Evolutionary conservation across 2,329 filamentous ascomycete genomes (phyloP).

Genomic region (Diaporthe helianthi): DNA sequence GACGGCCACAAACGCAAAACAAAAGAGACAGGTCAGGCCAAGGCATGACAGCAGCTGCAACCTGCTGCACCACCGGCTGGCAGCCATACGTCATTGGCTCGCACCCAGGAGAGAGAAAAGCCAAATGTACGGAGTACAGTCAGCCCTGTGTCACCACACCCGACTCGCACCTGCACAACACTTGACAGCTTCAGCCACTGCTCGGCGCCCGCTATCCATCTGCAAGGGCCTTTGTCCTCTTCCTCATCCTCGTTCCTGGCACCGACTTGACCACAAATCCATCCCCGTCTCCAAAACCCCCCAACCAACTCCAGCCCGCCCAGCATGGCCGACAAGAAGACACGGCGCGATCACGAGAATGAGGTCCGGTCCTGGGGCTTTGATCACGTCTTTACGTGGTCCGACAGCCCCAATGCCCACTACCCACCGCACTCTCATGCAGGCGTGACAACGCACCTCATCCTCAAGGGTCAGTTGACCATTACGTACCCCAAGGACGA

Average conservation of each 20-base stretch:
- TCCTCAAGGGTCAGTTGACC: constrained; percentile 69
- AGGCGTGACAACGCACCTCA: constrained; percentile 72
- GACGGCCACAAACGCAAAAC: neutral
- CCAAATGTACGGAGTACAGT: neutral
- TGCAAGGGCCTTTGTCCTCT: neutral
- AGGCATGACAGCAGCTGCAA: constrained; percentile 1
- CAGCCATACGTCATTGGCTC: constrained; percentile 11
- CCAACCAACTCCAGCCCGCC: neutral
- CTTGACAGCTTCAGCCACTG: constrained; percentile 1
- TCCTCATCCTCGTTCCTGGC: neutral
- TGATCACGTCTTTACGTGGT: constrained; percentile 73
- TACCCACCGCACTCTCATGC: constrained; percentile 72
- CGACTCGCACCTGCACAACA: neutral
- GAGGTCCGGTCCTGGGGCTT: constrained; percentile 76
- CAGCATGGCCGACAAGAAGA: constrained; percentile 41
- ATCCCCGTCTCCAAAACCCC: neutral
- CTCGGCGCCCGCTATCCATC: neutral
- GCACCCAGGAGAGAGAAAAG: neutral
- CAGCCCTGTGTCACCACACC: constrained; percentile 15
- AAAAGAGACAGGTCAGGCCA: neutral
- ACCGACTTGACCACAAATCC: neutral
- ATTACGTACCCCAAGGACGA: constrained; percentile 70
- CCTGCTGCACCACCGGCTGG: too few relatives aligned
- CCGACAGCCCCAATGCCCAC: constrained; percentile 70
- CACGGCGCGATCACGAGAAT: constrained; percentile 59